phyloP scores from a whole-genome alignment of 352 stramenopile genomes.

The Pythium phragmiticola region DNA sequence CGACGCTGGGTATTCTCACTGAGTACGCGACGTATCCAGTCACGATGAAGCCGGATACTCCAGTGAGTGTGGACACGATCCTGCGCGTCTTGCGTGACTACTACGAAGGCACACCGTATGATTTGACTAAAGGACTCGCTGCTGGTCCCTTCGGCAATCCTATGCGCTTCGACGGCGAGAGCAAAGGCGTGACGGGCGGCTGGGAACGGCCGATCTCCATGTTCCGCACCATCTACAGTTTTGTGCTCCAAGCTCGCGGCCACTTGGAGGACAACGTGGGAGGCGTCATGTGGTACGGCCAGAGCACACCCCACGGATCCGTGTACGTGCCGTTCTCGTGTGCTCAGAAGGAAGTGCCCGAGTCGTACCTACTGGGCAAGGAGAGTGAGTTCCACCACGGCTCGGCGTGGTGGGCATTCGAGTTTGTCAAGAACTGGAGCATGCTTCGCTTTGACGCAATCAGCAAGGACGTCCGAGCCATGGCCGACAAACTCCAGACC shows the following conservation, averaged over 20 bases:
- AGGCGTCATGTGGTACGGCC: constrained; percentile 50
- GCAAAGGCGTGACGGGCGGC: constrained; percentile 42
- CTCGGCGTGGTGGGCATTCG: constrained; percentile 71
- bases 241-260: constrained; percentile 45
- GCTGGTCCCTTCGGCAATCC: constrained; percentile 87
- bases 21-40: constrained; percentile 68
- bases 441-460: constrained; percentile 61
- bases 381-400: constrained; percentile 47
- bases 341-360: constrained; percentile 34
- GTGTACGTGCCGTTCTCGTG: constrained; percentile 64
- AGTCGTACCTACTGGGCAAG: constrained; percentile 52
- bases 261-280: constrained; percentile 35
- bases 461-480: constrained; percentile 37
- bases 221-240: constrained; percentile 81
- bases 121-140: constrained; percentile 65
- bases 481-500: constrained; percentile 33
- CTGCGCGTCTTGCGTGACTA: constrained; percentile 80
- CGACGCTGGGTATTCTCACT: constrained; percentile 35
- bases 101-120: constrained; percentile 82
- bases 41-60: constrained; percentile 57
- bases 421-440: constrained; percentile 79
- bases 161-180: constrained; percentile 65
- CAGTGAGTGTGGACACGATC: constrained; percentile 50
- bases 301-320: constrained; percentile 47
- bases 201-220: constrained; percentile 89